Evolutionary conservation across 768 basidiomycete genomes (phyloP).

Genomic region (Chalciporus chontae): DNA sequence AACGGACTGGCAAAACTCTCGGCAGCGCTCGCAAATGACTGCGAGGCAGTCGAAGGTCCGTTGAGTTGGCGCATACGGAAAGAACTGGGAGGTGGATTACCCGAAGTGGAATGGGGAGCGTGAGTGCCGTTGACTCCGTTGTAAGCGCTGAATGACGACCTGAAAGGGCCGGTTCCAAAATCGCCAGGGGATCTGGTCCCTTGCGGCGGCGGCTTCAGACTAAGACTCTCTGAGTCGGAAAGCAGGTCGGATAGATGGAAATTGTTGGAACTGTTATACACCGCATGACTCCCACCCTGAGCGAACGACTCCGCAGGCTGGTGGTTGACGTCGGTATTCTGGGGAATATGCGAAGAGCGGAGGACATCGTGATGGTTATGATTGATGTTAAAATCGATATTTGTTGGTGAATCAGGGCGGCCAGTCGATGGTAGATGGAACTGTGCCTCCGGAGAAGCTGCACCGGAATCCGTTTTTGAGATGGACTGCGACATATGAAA

Average conservation of each 20-base stretch:
- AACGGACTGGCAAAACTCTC: constrained; percentile 25
- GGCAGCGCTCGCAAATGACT: constrained; percentile 22
- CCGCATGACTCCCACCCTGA: constrained; percentile 32
- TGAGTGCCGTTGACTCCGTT: constrained; percentile 26
- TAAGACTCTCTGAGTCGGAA: constrained; percentile 31
- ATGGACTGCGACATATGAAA: constrained; percentile 45
- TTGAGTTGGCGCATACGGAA: constrained; percentile 37
- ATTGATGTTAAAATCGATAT: constrained; percentile 34
- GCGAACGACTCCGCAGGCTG: constrained; percentile 33
- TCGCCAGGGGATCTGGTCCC: constrained; percentile 31
- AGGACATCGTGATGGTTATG: constrained; percentile 35
- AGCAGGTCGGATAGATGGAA: constrained; percentile 33
- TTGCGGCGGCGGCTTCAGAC: constrained; percentile 31
- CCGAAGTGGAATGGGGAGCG: constrained; percentile 20
- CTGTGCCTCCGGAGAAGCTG: constrained; percentile 48
- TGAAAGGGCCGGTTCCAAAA: constrained; percentile 34
- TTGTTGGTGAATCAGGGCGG: constrained; percentile 50
- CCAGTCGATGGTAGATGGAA: constrained; percentile 49
- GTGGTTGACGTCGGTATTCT: constrained; percentile 30
- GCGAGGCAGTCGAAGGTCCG: constrained; percentile 25
- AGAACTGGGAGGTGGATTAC: constrained; percentile 30
- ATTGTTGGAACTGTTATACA: constrained; percentile 41
- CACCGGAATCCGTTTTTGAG: constrained; percentile 51
- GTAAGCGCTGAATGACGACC: constrained; percentile 35
- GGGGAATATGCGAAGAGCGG: constrained; percentile 25